A percentile compares a stretch with the other conserved stretches of the same genome.
phyloP scores from a whole-genome alignment of 2,329 filamentous ascomycete species.

The Fusarium chuoi region DNA sequence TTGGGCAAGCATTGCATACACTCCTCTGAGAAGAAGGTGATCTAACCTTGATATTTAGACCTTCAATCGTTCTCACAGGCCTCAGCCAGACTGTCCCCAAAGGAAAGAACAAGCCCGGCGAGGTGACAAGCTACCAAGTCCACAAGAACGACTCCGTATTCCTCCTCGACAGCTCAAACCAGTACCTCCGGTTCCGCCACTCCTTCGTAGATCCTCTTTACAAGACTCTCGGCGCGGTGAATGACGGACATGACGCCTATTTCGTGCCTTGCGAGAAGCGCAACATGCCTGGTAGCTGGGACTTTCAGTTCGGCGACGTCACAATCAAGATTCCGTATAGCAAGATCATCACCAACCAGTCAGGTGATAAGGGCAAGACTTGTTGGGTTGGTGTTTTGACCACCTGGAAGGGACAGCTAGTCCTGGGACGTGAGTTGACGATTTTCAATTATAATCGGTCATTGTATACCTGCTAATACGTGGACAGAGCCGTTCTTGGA shows the following conservation, averaged over 20 bases:
- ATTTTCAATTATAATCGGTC: too few species aligned
- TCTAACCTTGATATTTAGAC: not conserved
- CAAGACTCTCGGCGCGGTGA: not conserved
- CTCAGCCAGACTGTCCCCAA: not conserved
- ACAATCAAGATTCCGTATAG: not conserved
- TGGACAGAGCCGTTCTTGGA: not conserved
- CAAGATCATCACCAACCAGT: not conserved
- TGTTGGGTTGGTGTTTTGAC: not conserved
- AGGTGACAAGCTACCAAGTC: not conserved
- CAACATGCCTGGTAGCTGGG: not conserved
- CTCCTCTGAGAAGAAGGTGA: fast-evolving
- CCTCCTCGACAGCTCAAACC: not conserved
- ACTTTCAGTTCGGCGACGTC: not conserved
- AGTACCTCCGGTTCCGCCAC: not conserved
- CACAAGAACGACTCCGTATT: not conserved
- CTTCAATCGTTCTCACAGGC: not conserved
- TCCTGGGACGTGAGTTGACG: not conserved
- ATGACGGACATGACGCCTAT: not conserved
- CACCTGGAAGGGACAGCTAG: not conserved
- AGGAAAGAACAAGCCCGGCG: not conserved
- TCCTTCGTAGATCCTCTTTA: not conserved
- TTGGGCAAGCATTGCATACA: not conserved
- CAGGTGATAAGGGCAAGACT: not conserved
- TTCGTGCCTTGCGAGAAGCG: not conserved
- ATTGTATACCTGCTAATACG: too few species aligned